Base-by-base conservation (phyloP, 331 rosid species). In the Erythrophleum ivorense region DNA sequence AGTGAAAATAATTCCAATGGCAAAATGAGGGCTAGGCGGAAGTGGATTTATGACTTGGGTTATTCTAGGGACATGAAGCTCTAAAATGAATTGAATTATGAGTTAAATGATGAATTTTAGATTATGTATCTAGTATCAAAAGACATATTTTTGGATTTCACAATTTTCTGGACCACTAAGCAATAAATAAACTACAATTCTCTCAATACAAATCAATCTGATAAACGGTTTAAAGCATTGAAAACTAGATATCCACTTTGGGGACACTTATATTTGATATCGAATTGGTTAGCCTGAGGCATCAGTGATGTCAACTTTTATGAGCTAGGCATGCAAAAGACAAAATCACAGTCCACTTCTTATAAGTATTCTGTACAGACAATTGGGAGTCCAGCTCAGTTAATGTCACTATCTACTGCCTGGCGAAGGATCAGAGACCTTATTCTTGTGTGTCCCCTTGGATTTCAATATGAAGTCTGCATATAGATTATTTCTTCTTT, bases 261-360 rank as follows among this genome's bases (percentile, higher is more conserved):
- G 98, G 97, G 60, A 95, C 92, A 48, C 93, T 95, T 62, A 80
- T 93, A 75, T 95, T 95, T 81, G 98, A 95, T 46, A 87, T 95
- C 54, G 98, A 95, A 84, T 58, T 95, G 45, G 85, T 95, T 79
- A 81, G 89, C 80, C 63, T 86, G 38, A 84, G 90, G 84, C 95
- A 82, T 83, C 75, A 29, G 5, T 88, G 87, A 91, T 7, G 84
- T 79, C 81, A 73, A 7, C 19, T 54, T 75, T 11, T 55, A 71
- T 70, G 75, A 40, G 66, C 58, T 38, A 76, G 43, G 19, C 49
- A 11, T 55, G 10, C 54, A 18, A 29, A 72, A 72, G 8, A 63
- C 63, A 18, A 14, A 40, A 38, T 48, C 58, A 76, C 21, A 29
- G 41, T 59, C 16, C 3, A 46, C 2, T 14, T 24, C 29, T 24